phyloP scores from a whole-genome alignment of 306 rosid species.

The Cicer arietinum region DNA sequence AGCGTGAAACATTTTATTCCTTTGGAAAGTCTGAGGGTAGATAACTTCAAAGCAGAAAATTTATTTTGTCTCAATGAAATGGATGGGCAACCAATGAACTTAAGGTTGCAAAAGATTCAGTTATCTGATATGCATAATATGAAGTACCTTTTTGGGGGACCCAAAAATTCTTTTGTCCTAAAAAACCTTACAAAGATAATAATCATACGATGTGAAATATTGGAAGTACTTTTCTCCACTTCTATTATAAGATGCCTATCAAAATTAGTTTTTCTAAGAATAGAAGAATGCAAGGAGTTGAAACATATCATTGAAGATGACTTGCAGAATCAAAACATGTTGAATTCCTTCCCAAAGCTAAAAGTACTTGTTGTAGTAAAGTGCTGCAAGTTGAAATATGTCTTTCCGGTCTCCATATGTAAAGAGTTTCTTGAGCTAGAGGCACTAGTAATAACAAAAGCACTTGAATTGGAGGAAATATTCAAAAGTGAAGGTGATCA shows the following conservation, averaged over 20 bases:
- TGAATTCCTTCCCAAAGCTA: constrained; percentile 6
- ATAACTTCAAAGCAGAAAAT: not conserved
- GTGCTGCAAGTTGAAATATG: not conserved
- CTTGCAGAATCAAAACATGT: not conserved
- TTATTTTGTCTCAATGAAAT: not conserved
- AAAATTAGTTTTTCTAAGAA: not conserved
- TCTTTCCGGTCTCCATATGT: not conserved
- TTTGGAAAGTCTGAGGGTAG: not conserved
- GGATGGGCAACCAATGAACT: too few species aligned
- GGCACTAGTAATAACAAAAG: accelerated
- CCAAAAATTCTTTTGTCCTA: not conserved
- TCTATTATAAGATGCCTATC: not conserved
- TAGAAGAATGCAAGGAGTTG: not conserved
- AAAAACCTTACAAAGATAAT: not conserved
- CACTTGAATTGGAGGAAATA: not conserved
- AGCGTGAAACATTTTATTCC: not conserved
- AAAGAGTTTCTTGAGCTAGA: not conserved
- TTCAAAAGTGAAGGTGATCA: not conserved
- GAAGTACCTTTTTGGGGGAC: not conserved
- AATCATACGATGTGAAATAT: not conserved
- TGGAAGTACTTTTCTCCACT: not conserved
- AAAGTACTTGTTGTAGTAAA: accelerated
- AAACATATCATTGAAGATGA: constrained; percentile 25
- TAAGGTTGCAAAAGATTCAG: not conserved
- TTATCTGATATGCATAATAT: not conserved